Base-by-base conservation (phyloP, 2,329 filamentous ascomycete genomes). In the Parafenestella ontariensis region DNA sequence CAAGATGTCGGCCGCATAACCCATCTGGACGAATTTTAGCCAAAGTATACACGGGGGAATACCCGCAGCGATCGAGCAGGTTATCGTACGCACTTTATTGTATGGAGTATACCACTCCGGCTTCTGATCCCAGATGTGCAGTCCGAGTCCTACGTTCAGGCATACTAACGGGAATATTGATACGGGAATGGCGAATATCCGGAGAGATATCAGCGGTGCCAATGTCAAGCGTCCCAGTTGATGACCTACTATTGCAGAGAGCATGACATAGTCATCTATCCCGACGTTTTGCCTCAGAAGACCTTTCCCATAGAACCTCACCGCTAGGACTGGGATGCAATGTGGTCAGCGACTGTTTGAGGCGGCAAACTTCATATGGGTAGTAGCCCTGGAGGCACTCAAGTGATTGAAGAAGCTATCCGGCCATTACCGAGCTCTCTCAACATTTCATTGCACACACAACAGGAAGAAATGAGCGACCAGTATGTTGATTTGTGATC, bases 51-150 rank as follows among this genome's bases (percentile, higher is more conserved):
- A 34, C 31, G 15, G 31, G 15, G 31, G 5, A 15, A 34, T 8
- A 15, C 13, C 31, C 31, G 13, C 13, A 34, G 31, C 21, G 7
- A 21, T 37, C 11, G 28, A 39, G 15, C 26, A 31, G 15, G 7
- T 10, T 47, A 15, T 3, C n/a, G 9, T 13, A 29, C 53, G 11
- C 61, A 66, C 69, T 54, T 67, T 70, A 18, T 52, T 48, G 33
- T 69, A 70, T 28, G 56, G 31, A 3, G 41, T 40, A 18, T 46
- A 42, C 67, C 65, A 70, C 44, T 68, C 64, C 20, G 58, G 43
- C 34, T 66, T 70, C 33, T 64, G 58, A 39, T 72, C 69, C 68
- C 68, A 70, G 9, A 69, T 56, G 18, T 71, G 69, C 24, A 65
- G 26, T 2, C 65, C 68, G 1, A 67, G 54, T 3, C 68, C 68